phyloP scores from a whole-genome alignment of 805 yeast genomes.

The Lipomyces yamanashiensis region DNA sequence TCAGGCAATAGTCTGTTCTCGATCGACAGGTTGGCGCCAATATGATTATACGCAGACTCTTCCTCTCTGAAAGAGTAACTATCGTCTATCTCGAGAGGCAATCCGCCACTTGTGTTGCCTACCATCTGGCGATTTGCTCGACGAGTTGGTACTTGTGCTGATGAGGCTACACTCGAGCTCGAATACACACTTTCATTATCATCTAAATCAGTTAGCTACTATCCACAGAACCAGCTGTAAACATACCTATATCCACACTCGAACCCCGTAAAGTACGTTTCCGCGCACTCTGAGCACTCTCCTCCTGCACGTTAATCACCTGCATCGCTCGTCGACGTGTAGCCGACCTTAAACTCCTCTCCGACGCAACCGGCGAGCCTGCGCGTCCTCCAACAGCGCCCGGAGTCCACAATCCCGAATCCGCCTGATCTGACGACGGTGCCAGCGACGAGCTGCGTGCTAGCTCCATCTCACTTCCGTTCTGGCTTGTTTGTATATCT shows the following conservation, averaged over 20 bases:
- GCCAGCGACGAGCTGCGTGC: slow-evolving; percentile 11
- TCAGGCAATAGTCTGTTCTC: not conserved
- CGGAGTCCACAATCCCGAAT: not conserved
- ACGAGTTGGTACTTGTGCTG: not conserved
- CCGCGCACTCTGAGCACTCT: not conserved
- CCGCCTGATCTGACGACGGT: slow-evolving; percentile 5
- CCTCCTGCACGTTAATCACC: not conserved
- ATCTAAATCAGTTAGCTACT: not conserved
- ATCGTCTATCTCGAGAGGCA: not conserved
- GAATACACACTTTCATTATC: slow-evolving; percentile 2
- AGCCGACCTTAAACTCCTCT: slow-evolving; percentile 1
- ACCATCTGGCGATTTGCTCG: not conserved
- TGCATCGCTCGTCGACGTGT: not conserved
- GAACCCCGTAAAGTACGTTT: not conserved
- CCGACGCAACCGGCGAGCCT: slow-evolving; percentile 2
- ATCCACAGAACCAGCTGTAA: too few relatives aligned
- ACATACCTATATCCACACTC: not conserved
- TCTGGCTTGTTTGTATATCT: not conserved
- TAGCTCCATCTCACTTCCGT: not conserved
- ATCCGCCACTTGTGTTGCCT: not conserved
- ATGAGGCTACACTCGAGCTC: not conserved
- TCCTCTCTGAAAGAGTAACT: slow-evolving; percentile 13
- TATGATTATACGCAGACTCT: slow-evolving; percentile 8
- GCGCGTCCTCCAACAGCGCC: not conserved
- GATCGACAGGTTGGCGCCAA: slow-evolving; percentile 7